Base-by-base conservation (phyloP, 352 stramenopile genomes). In the Phytophthora cactorum region DNA sequence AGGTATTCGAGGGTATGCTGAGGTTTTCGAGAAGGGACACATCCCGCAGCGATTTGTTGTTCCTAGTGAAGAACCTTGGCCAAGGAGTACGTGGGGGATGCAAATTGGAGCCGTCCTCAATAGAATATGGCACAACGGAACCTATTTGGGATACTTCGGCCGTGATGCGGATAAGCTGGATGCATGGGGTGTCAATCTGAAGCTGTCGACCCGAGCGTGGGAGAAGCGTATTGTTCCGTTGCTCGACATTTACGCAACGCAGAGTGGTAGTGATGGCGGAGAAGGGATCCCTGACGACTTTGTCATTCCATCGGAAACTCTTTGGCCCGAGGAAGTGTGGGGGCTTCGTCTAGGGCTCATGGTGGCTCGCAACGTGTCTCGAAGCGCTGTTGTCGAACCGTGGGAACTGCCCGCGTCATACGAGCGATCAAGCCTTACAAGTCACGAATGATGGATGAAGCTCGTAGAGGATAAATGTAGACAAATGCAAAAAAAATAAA, bases 351-450 rank as follows among this genome's bases (percentile, higher is more conserved):
- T 17, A 15, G 32, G 32, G 6, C 1, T 43, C 36, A 43, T n/a
- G 17, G 36, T 43, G 12, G 12, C 36, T 43, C 36, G 12, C 12
- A 43, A 43, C 22, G 22, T 22, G 22, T 22, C 22, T 22, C 22
- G 22, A 22, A 22, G 22, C 22, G 22, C 22, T 22, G 22, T 22
- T 22, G 22, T 22, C 22, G 22, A 22, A 22, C 22, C 22, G 55
- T 36, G 9, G 39, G 45, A 55, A 46, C 43, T 66, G 66, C 34
- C n/a, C 59, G 59, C 11, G 51, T 59, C 0, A 94, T 92, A 69
- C 72, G 84, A 34, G 73, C 74, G 8, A 92, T 88, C 51, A 87
- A 88, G 59, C 71, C 84, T 12, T 92, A 92, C 70, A 95, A 95
- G 71, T 95, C 86, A 11, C 75, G 86, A 7, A 72, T 92, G 67